Evolutionary conservation across 225 moss, liverwort and hornwort species (phyloP).

Genomic region (Takakia lepidozioides): DNA sequence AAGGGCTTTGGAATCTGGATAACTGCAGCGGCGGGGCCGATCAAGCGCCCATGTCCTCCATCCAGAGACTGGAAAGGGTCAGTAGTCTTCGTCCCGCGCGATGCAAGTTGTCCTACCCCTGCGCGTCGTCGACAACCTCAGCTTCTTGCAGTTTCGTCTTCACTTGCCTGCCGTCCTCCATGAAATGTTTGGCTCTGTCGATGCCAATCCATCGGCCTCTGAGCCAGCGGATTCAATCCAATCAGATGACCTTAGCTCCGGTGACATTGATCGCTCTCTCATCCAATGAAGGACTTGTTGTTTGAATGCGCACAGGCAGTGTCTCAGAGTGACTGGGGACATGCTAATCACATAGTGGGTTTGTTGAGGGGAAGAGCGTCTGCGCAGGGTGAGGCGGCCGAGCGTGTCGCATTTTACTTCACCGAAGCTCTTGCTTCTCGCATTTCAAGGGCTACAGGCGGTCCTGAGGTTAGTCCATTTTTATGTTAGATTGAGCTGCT

Average conservation of each 20-base stretch:
- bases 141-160: conserved; percentile 13
- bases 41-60: conserved; percentile 49
- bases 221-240: conserved; percentile 50
- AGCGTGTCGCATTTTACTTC: conserved; percentile 76
- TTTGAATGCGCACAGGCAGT: conserved; percentile 75
- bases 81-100: conserved; percentile 30
- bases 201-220: conserved; percentile 67
- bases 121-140: conserved; percentile 14
- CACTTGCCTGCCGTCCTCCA: conserved; percentile 58
- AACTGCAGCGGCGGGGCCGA: conserved; percentile 5
- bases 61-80: conserved; percentile 40
- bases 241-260: conserved; percentile 26
- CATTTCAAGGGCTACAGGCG: conserved; percentile 45
- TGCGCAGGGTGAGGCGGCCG: conserved; percentile 66
- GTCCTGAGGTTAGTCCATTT: conserved; percentile 41
- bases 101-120: conserved; percentile 38
- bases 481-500: no score
- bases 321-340: conserved; percentile 63
- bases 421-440: conserved; percentile 69
- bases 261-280: conserved; percentile 26
- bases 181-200: conserved; percentile 98
- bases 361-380: conserved; percentile 50
- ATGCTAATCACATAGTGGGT: conserved; percentile 55
- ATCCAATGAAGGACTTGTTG: conserved; percentile 64
- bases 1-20: conserved; percentile 2